phyloP scores from a whole-genome alignment of 2,329 filamentous ascomycete genomes.

The Apiospora rasikravindrae region DNA sequence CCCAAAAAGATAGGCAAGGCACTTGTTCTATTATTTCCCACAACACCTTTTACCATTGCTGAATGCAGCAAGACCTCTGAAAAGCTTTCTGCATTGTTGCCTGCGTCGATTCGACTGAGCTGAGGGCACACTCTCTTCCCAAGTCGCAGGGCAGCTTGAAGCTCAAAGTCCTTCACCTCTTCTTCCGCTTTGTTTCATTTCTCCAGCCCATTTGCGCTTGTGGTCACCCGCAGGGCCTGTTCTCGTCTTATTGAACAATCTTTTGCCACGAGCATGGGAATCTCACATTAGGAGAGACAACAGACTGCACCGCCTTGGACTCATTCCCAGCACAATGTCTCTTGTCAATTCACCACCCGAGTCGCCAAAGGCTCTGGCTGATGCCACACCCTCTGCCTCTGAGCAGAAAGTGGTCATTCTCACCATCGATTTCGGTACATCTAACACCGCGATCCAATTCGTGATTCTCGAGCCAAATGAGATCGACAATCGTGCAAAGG shows the following conservation, averaged over 20 bases:
- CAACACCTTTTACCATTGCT: neutral
- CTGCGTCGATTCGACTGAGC: neutral
- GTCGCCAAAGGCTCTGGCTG: neutral
- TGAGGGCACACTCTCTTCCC: neutral
- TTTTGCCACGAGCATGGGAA: neutral
- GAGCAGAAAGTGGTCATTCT: neutral
- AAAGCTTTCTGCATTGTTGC: neutral
- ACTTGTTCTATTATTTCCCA: neutral
- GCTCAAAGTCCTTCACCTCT: neutral
- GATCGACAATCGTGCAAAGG: neutral
- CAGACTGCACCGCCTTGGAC: neutral
- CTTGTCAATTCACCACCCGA: neutral
- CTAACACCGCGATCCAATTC: neutral
- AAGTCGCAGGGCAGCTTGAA: neutral
- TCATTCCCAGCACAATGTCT: neutral
- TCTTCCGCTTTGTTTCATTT: neutral
- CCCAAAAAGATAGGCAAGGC: neutral
- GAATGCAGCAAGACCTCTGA: neutral
- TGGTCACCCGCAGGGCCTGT: neutral
- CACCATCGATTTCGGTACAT: neutral
- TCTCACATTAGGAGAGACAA: neutral
- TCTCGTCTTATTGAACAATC: neutral
- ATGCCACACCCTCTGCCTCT: neutral
- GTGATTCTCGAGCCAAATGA: neutral
- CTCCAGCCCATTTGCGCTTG: neutral